phyloP scores from a whole-genome alignment of 352 stramenopile species.

The Phytophthora capsici region DNA sequence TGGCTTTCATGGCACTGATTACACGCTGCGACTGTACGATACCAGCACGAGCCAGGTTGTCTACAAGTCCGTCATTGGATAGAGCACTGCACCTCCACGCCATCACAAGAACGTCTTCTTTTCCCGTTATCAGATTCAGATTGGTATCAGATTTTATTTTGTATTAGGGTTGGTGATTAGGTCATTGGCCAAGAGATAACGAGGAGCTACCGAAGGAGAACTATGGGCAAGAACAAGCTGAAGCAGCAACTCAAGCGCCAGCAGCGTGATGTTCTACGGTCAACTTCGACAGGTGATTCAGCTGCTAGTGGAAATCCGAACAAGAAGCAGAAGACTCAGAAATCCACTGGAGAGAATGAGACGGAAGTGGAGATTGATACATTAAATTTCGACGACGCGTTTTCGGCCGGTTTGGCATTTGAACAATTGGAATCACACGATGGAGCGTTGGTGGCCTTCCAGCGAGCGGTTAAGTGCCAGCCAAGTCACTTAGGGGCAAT shows the following conservation, averaged over 20 bases:
- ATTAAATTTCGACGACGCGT: conserved; percentile 63
- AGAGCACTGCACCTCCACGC: conserved; percentile 78
- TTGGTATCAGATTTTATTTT: background rate
- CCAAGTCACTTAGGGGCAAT: conserved; percentile 58
- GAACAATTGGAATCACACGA: conserved; percentile 65
- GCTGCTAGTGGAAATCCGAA: conserved; percentile 18
- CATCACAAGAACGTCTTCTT: conserved; percentile 36
- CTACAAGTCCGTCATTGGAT: conserved; percentile 69
- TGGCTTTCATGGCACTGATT: conserved; percentile 76
- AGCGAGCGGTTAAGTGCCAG: conserved; percentile 43
- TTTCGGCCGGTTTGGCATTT: conserved; percentile 69
- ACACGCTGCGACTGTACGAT: conserved; percentile 74
- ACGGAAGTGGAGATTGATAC: conserved; percentile 51
- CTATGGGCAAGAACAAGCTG: conserved; percentile 54
- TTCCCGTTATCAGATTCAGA: conserved; percentile 6
- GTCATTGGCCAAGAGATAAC: background rate
- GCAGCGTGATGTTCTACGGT: conserved; percentile 22
- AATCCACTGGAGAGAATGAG: conserved; percentile 35
- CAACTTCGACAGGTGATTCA: background rate
- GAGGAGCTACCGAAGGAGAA: background rate
- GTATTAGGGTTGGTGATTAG: background rate
- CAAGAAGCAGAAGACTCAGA: conserved; percentile 41
- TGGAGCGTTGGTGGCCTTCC: conserved; percentile 51
- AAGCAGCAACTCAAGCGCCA: conserved; percentile 49
- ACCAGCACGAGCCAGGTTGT: conserved; percentile 70